phyloP scores from a whole-genome alignment of 2,329 filamentous ascomycete genomes.

The Aspergillus glaucus region DNA sequence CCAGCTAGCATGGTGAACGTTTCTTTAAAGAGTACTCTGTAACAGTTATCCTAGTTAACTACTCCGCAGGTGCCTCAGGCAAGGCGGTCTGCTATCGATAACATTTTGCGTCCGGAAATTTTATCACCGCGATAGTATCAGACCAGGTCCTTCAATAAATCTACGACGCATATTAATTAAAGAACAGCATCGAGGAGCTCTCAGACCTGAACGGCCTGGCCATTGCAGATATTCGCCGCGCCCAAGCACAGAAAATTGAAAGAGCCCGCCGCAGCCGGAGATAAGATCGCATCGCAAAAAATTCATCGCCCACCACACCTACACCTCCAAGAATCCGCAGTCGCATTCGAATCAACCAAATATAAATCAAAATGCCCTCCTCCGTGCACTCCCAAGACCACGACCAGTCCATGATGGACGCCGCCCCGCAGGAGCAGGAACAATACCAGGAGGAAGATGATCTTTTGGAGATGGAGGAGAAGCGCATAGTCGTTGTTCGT shows the following conservation, averaged over 20 bases:
- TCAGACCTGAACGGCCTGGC: too few relatives aligned
- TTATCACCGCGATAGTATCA: background rate
- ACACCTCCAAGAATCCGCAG: background rate
- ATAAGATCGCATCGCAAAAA: background rate
- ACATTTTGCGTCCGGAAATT: background rate
- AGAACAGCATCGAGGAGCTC: too few relatives aligned
- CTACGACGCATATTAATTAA: too few relatives aligned
- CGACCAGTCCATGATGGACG: constrained; percentile 39
- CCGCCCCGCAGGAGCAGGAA: constrained; percentile 28
- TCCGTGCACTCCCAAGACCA: constrained; percentile 35
- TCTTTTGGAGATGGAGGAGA: constrained; percentile 31
- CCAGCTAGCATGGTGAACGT: background rate
- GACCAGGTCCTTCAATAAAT: too few relatives aligned
- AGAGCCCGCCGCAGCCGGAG: background rate
- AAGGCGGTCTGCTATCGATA: background rate
- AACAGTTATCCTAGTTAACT: background rate
- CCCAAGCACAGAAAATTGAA: too few relatives aligned
- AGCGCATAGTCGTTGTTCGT: constrained; percentile 58
- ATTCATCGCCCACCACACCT: background rate
- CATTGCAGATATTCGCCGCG: too few relatives aligned
- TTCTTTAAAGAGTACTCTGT: background rate
- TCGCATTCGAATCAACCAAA: background rate
- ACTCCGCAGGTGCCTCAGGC: background rate
- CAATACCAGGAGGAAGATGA: constrained; percentile 45
- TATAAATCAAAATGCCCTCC: constrained; percentile 27